Base-by-base conservation (phyloP, 768 basidiomycete genomes). In the Leccinum truebloodii region DNA sequence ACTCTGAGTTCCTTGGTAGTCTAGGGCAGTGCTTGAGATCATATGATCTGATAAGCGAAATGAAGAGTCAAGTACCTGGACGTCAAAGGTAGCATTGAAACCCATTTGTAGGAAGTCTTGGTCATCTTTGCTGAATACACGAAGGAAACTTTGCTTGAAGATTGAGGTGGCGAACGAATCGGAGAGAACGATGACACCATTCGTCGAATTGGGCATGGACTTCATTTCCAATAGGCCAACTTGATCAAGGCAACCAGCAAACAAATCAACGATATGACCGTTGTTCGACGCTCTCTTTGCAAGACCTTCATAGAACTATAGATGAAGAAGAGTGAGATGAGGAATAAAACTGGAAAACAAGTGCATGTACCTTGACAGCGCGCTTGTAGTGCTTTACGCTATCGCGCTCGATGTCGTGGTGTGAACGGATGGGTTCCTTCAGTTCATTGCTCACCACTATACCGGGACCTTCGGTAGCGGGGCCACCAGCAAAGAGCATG, bases 1-100 rank as follows among this genome's bases (percentile, higher is more conserved):
- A 99, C 94, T 73, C 95, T 98, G 63, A 99, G 84, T 72, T 99
- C 97, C 80, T 98, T 99, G 32, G 97, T 98, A 0, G 96, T 97
- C 93, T 98, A 66, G 26, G 22, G 49, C 26, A 18, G 18, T 57
- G 41, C 24, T 35, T 58, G 52, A 62, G 52, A 59, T 64, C 49
- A 56, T 14, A 37, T 22, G 30, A 22, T 14, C 20, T 2, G 22
- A 30, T 9, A 37, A 39, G 8, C 2, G 10, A n/a, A 55, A 6
- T 16, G 30, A 28, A 52, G 44, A 34, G 58, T 22, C 20, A 67
- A 74, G 46, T 67, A 93, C 94, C 85, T 95, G 91, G 26, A 99
- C 96, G 73, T 98, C 97, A 66, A 99, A 96, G 1, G 95, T 98
- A 10, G 95, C 97, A 68, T 98, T 99, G 80, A 98, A 98, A 58